Evolutionary conservation across 441 rosid species (phyloP), one percentile per base, ranked within the genome.

Genomic region (Populus tomentosa): DNA sequence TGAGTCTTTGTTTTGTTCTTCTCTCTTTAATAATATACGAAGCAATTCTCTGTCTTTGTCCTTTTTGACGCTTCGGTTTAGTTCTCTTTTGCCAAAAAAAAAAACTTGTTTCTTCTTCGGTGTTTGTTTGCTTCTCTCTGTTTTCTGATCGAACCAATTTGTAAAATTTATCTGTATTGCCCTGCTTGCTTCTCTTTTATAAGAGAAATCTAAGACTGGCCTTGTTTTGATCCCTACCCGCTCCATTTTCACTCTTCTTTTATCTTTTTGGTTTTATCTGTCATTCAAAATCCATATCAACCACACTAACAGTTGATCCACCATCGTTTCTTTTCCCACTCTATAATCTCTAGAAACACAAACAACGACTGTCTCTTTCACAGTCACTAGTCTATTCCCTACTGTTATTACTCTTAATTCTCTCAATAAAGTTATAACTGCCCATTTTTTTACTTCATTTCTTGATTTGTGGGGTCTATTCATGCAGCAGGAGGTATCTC

Each of bases 401-500:
- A 14, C 56, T 46, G 56, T 14, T 46, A 14, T 46, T 13, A 13
- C 5, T 46, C 13, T 13, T 14, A 3, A 13, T 13, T 46, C 56
- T 46, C 56, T 13, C 20, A 13, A 46, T 3, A 46, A 13, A 14
- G 6, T 46, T 46, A 4, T 1, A 4, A 4, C 16, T 4, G 56
- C 18, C 56, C 56, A 14, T 13, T 4, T 4, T 46, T 14, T 13
- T 13, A 46, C 56, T 13, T 46, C 56, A 46, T 46, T 46, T 46
- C 20, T 46, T 46, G 56, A 46, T 46, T 13, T 46, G 56, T 14
- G 56, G 56, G 56, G 10, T 10, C 30, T 9, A 24, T 10, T 46
- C 64, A 74, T 75, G 78, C 92, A 92, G 99, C 98, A 94, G 81
- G 99, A 95, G 73, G 94, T 90, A 20, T 92, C 99, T 23, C 99